Evolutionary conservation across 192 early-diverging fungal genomes (phyloP).

Genomic region (Piromyces sp.): DNA sequence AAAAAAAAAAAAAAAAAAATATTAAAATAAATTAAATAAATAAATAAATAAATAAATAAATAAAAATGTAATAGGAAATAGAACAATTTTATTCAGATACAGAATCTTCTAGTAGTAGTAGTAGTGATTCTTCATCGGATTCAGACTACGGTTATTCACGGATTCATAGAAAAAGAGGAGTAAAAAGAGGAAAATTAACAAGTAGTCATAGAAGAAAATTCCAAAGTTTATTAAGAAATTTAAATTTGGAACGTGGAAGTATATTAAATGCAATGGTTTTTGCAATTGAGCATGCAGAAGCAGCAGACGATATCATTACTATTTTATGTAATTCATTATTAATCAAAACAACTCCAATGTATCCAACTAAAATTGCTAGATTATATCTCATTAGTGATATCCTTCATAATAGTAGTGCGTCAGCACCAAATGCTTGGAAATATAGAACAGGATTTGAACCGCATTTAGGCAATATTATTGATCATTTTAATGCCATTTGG

Average conservation of each 20-base stretch:
- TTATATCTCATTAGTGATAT: conserved; percentile 80
- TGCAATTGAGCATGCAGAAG: conserved; percentile 65
- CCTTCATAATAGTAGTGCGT: conserved; percentile 66
- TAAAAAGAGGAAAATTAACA: background rate
- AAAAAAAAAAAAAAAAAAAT: background rate
- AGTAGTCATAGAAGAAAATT: conserved; percentile 6
- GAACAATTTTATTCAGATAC: conserved; percentile 10
- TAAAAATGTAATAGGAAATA: background rate
- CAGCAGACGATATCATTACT: conserved; percentile 57
- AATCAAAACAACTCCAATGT: conserved; percentile 26
- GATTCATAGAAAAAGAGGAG: background rate
- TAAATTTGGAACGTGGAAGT: conserved; percentile 13
- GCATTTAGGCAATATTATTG: conserved; percentile 43
- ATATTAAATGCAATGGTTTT: conserved; percentile 71
- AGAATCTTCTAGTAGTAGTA: conserved; percentile 16
- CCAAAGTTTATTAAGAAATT: conserved; percentile 7
- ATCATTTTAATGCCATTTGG: conserved; percentile 47
- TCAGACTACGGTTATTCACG: background rate
- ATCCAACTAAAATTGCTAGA: conserved; percentile 46
- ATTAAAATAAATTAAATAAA: background rate
- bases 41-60: background rate
- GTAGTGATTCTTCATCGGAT: conserved; percentile 1
- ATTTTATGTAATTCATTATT: conserved; percentile 43
- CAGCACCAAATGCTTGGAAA: conserved; percentile 75
- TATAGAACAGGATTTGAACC: conserved; percentile 50